A percentile compares a stretch with the other conserved stretches of the same genome.
Conservation (phyloP, 257 asterid species). For the Solanum bulbocastanum region DNA sequence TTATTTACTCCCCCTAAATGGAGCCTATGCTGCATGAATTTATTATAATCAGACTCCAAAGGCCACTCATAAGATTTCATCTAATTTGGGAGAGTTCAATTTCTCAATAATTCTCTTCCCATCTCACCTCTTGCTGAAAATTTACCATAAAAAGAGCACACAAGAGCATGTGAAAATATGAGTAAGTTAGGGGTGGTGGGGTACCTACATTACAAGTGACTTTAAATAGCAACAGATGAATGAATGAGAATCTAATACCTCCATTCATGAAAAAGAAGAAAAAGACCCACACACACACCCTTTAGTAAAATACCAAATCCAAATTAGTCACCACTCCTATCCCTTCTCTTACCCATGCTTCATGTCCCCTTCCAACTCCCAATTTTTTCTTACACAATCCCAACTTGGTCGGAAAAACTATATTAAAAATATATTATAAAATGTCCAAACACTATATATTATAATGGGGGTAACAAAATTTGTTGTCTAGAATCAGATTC, state of each 20-base stretch:
- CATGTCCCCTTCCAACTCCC: constrained; percentile 1
- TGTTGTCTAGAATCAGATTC: constrained; percentile 12
- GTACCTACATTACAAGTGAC: neutral
- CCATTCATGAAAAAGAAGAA: neutral
- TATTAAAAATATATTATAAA: neutral
- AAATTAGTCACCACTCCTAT: neutral
- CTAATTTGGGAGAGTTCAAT: neutral
- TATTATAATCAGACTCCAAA: neutral
- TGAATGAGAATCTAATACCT: constrained; percentile 1
- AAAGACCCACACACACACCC: neutral
- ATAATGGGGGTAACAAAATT: neutral
- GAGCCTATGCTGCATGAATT: neutral
- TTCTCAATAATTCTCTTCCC: neutral
- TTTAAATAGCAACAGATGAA: neutral
- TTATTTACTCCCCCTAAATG: neutral
- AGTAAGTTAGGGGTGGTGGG: neutral
- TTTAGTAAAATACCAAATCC: constrained; percentile 2
- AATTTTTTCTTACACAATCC: neutral
- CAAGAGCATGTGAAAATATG: neutral
- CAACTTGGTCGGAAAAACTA: neutral
- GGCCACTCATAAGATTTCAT: neutral
- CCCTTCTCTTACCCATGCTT: neutral
- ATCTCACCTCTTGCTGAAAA: neutral
- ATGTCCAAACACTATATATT: neutral
- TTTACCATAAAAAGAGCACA: neutral